These are phyloP conservation scores for Sugiyamaella castrensis DNA, from an alignment of 1,139 yeast species.

Conservation along the genomic window DNA sequence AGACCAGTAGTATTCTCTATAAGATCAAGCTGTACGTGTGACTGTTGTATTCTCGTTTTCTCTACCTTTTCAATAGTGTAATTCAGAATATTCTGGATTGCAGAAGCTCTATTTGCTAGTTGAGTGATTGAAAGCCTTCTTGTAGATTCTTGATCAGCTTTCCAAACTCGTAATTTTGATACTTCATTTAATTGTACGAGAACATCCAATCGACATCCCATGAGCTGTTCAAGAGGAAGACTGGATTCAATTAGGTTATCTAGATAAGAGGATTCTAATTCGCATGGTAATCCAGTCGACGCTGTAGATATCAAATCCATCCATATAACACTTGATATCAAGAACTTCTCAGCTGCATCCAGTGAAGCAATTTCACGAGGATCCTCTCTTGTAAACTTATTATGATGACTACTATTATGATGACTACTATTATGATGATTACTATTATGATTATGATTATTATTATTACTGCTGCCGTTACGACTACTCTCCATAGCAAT, in stretches of 20 bases:
- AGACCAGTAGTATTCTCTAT: conserved; percentile 15
- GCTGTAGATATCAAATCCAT: conserved; percentile 18
- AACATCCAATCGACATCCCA: conserved; percentile 18
- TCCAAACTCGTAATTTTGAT: conserved; percentile 14
- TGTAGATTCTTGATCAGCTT: background rate
- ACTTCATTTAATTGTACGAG: conserved; percentile 18
- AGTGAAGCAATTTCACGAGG: background rate
- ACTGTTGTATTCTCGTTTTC: background rate
- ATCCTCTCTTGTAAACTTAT: too few species aligned
- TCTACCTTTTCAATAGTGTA: background rate
- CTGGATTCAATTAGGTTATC: conserved; percentile 10
- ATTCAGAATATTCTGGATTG: conserved; percentile 4
- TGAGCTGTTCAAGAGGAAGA: conserved; percentile 16
- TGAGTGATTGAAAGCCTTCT: conserved; percentile 8
- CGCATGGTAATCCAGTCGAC: conserved; percentile 15
- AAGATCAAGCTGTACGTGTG: conserved; percentile 2
- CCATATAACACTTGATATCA: conserved; percentile 15
- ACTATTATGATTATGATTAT: too few species aligned
- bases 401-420: background rate
- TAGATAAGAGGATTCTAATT: conserved; percentile 4
- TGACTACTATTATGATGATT: too few species aligned
- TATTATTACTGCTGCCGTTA: too few species aligned
- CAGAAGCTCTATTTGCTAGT: conserved; percentile 4
- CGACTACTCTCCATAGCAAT: too few species aligned
- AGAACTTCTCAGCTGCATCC: conserved; percentile 13